Base-by-base conservation (phyloP, 257 asterid species). In the Cinchona pubescens region DNA sequence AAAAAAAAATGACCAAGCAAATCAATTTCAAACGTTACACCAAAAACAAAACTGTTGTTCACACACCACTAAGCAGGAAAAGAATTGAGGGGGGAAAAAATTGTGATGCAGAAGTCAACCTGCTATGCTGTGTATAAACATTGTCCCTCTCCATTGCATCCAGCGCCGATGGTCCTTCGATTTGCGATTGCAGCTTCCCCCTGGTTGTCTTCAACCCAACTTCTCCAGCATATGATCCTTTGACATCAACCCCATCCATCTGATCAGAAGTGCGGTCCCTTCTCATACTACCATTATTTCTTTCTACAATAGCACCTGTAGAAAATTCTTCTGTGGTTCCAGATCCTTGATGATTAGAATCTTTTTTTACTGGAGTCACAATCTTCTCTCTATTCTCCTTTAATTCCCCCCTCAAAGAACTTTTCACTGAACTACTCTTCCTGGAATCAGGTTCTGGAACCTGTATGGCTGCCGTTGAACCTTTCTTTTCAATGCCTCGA, bases 291-390 rank as follows among this genome's bases (percentile, higher is more conserved):
- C 58, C 82, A 67, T 79, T 73, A 59, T 76, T 79, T 74, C 83
- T 85, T 67, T 82, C 85, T 12, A 75, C 64, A 64, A 63, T 62
- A 76, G 78, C 68, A 79, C 76, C 89, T 77, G 78, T 23, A 5
- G 82, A 56, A 76, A 83, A 81, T 74, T 83, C 92, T 66, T 81
- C 82, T 25, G 88, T 83, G 68, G 88, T 74, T 18, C 89, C 88
- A 68, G 92, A 87, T 74, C 89, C 92, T 34, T 86, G 87, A 80
- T 86, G 87, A 80, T 81, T 84, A 32, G 90, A 85, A 73, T 30
- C 84, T 58, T 76, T 90, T 75, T 84, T 85, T 35, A 83, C 90
- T 30, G 79, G 76, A 11, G 43, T 69, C 66, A 74, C 89, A 37
- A 70, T 80, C 69, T 35, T 79, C 72, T 72, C 82, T 1, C 73